Base-by-base conservation (phyloP, 2,329 filamentous ascomycete genomes). In the Exophiala spinifera region DNA sequence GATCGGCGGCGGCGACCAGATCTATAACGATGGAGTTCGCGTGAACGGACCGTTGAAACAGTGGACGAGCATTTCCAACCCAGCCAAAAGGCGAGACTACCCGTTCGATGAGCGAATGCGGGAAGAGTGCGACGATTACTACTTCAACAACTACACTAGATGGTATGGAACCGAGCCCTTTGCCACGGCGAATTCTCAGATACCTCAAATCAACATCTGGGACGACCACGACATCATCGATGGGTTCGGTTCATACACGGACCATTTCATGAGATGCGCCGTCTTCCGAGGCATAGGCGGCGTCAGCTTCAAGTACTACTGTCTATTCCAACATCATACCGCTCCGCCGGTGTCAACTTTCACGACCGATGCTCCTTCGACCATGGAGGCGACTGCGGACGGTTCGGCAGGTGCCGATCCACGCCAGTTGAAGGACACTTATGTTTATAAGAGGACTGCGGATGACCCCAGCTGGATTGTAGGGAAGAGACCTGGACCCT, bases 1-100 rank as follows among this genome's bases (percentile, higher is more conserved):
- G 85, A 81, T 96, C 59, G 92, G 92, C 49, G 92, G 92, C 53
- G 92, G 92, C 55, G 92, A 97, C 67, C 92, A 96, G 72, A 84
- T 86, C 62, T 86, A 86, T 71, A 85, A 86, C 61, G 83, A 86
- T 52, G 89, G 88, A 20, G 89, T 97, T 61, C 82, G 92, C 59
- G 89, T 96, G 1, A 77, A 85, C 48, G 92, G 91, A 0, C 92
- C 92, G 1, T 74, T 97, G 59, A 83, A 83, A 64, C 66, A 73
- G 4, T 86, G 83, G 83, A 85, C 83, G 0, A 73, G 76, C 44
- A 85, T 86, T 61, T 62, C 63, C 21, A 85, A 83, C 61, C 83
- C 83, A 1, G 75, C 79, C 62, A 84, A 83, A 70, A 75, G 83
- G 63, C 76, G 79, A 55, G 71, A 79, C 3, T 83, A 77, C 60